Evolutionary conservation across 257 asterid genomes (phyloP), one percentile per base, ranked within the genome.

Genomic region (Solanum pennellii): DNA sequence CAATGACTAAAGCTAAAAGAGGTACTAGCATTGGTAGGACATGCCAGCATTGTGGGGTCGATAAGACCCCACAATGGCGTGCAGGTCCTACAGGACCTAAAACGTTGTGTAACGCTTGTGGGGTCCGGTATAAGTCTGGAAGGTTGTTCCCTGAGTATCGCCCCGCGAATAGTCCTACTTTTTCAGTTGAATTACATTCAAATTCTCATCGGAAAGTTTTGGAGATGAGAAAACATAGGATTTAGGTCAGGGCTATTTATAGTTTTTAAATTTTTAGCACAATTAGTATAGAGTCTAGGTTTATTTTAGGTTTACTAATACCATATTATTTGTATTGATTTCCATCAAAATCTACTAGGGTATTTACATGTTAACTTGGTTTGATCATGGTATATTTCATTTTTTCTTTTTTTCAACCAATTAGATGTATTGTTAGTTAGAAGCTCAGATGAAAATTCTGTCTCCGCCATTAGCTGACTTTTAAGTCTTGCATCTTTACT

Each of bases 51-150:
- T 96, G 99, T 89, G 95, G 94, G 33, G 89, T 96, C 1, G 98
- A 94, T 72, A 93, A 94, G 92, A 96, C 99, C 6, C 99, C 99
- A 0, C 98, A 95, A 86, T 96, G 99, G 99, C 85, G 99, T 74
- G 96, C 96, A 0, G 99, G 99, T 3, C 99, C 99, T 0, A 92
- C 89, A 92, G 99, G 99, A 5, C 97, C 95, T 1, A 96, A 96
- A 44, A 93, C 98, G 0, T 92, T 96, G 23, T 96, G 99, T 87
- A 96, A 96, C 37, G 98, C 99, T 3, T 96, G 99, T 83, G 99
- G 99, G 65, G 99, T 96, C 52, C 91, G 99, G 82, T 96, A 90
- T 86, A 96, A 95, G 92, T 95, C 98, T 0, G 99, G 99, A 2
- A 96, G 99, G 6, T 93, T 96, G 5, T 88, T 96, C 31, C 98